These are phyloP conservation scores for Iris pallida DNA, from an alignment of 116 monocot species.

Conservation along the genomic window DNA sequence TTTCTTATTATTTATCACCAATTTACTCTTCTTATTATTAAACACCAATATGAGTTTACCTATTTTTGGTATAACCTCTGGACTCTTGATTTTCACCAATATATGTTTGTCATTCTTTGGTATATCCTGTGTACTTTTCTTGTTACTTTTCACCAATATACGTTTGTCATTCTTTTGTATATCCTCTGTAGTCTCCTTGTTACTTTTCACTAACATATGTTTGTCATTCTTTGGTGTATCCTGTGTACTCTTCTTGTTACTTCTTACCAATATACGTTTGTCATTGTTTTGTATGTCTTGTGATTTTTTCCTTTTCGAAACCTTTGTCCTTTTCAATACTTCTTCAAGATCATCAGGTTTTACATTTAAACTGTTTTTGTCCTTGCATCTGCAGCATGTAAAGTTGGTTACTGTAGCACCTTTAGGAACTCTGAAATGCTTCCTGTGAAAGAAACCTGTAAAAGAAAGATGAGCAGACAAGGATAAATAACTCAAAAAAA, in stretches of 20 bases:
- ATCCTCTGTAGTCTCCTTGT: no score
- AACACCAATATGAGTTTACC: no score
- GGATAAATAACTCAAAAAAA: background rate
- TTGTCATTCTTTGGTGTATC: no score
- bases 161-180: no score
- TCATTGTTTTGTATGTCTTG: constrained; percentile 11
- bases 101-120: no score
- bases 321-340: constrained; percentile 19
- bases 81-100: constrained; percentile 14
- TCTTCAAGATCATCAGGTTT: background rate
- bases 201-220: no score
- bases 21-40: no score
- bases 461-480: constrained; percentile 16
- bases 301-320: constrained; percentile 1
- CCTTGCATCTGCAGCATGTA: constrained; percentile 60
- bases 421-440: constrained; percentile 75
- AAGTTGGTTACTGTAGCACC: constrained; percentile 32
- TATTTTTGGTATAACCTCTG: no score
- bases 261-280: constrained; percentile 7
- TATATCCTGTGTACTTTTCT: no score
- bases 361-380: constrained; percentile 24
- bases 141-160: no score
- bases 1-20: background rate
- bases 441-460: constrained; percentile 77
- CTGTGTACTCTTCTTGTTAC: no score